Evolutionary conservation across 495 filamentous ascomycete species (phyloP), one percentile per base, ranked within the genome.

Genomic region (Jackrogersella minutella): DNA sequence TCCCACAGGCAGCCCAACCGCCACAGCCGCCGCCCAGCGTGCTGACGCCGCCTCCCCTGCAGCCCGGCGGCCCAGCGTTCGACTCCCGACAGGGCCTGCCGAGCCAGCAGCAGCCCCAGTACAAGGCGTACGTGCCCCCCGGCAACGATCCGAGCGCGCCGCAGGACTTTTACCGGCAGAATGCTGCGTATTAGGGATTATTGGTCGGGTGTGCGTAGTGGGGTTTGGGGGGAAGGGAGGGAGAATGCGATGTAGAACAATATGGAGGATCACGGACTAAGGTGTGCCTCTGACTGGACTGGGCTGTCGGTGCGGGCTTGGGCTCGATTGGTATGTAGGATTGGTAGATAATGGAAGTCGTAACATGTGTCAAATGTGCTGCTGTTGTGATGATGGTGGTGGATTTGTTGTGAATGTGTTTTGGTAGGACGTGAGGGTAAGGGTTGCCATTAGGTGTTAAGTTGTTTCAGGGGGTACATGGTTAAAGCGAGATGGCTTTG

Each of bases 21-120:
- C 68, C 83, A 3, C 77, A 80, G 17, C 69, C 83, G 5, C 68
- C 83, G 4, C 77, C 80, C 5, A 73, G 76, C 21, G 66, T 78
- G 14, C 70, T 80, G 46, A 74, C 81, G 1, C 84, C 74, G 6
- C 78, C 76, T 1, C 78, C 75, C 3, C 61, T 79, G 53, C 77
- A 79, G 19, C 79, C 77, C 0, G 57, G 62, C 31, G 79, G 80
- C 1, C 16, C 72, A 4, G 73, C 74, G 2, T 83, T 78, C 56
- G 79, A 81, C 22, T 66, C 76, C 1, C 62, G 80, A 3, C 79
- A 80, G 58, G 66, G 62, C n/a, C 66, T 80, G 11, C 80, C 80
- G 3, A 80, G 81, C 52, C 71, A 80, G 54, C n/a, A 14, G 11
- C 56, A 41, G 19, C 75, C 78, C 30, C 79, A 81, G 56, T 82